Evolutionary conservation across 2,329 filamentous ascomycete species (phyloP).

Genomic region (Blastomyces parvus): DNA sequence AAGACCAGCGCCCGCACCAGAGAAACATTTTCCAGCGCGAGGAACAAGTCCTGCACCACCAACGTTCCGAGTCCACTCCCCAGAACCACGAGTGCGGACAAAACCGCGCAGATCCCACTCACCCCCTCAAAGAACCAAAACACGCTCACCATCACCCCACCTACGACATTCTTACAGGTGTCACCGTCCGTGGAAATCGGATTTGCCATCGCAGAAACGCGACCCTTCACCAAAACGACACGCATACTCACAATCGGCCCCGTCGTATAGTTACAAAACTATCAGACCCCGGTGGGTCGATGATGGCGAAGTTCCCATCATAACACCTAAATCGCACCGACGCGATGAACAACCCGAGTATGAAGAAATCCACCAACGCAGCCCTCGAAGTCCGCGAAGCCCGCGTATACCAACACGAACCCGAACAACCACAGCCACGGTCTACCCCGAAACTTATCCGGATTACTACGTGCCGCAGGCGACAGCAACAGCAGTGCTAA

Average conservation of each 20-base stretch:
- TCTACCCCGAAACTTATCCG: not conserved
- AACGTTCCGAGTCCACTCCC: not conserved
- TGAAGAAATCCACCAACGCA: not conserved
- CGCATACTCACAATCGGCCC: not conserved
- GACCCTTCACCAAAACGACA: not conserved
- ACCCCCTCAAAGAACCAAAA: not conserved
- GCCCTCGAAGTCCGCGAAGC: not conserved
- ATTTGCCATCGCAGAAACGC: not conserved
- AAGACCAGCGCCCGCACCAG: not conserved
- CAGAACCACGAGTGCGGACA: not conserved
- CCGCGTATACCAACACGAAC: not conserved
- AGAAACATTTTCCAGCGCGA: not conserved
- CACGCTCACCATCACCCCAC: not conserved
- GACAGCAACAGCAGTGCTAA: not conserved
- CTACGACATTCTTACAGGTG: not conserved
- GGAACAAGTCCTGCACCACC: not conserved
- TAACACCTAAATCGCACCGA: conserved; percentile 1
- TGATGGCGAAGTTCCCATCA: not conserved
- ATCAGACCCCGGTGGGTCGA: not conserved
- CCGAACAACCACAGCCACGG: not conserved
- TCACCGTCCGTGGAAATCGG: conserved; percentile 1
- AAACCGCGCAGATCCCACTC: not conserved
- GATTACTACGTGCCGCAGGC: not conserved
- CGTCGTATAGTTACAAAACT: not conserved
- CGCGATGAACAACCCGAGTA: not conserved